These are phyloP conservation scores for Melastoma candidum DNA, from an alignment of 441 rosid species.

Conservation along the genomic window DNA sequence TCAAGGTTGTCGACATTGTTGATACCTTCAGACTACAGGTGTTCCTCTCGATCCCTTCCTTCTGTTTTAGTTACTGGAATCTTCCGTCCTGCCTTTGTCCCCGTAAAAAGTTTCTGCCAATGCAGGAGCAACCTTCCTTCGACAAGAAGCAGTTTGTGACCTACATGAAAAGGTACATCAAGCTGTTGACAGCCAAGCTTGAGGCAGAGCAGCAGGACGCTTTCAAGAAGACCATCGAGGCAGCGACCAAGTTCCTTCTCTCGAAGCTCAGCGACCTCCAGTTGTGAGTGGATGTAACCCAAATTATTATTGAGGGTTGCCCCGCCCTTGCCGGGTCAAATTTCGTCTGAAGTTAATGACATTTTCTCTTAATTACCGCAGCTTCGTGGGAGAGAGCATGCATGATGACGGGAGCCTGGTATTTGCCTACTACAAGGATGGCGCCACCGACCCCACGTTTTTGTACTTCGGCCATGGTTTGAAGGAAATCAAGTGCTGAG, in stretches of 20 bases:
- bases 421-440: slow-evolving; percentile 95
- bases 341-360: neutral
- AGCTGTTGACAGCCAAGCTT: slow-evolving; percentile 57
- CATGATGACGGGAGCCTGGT: slow-evolving; percentile 61
- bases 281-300: slow-evolving; percentile 42
- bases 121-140: slow-evolving; percentile 89
- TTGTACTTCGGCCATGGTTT: slow-evolving; percentile 71
- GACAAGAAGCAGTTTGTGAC: slow-evolving; percentile 79
- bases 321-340: neutral
- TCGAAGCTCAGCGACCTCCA: slow-evolving; percentile 79
- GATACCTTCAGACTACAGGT: slow-evolving; percentile 99
- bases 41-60: slow-evolving; percentile 3
- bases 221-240: slow-evolving; percentile 80
- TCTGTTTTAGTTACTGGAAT: neutral
- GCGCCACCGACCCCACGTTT: slow-evolving; percentile 89
- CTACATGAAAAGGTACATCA: slow-evolving; percentile 65
- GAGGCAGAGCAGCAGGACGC: slow-evolving; percentile 38
- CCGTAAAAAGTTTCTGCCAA: neutral
- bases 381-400: slow-evolving; percentile 98
- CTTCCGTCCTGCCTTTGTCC: neutral
- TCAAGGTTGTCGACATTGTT: slow-evolving; percentile 86
- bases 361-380: slow-evolving; percentile 13
- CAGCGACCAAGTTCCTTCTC: slow-evolving; percentile 81
- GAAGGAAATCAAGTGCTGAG: slow-evolving; percentile 95
- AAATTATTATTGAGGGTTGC: neutral